Base-by-base conservation (phyloP, 2,329 filamentous ascomycete species). In the Colletotrichum echinochloae region DNA sequence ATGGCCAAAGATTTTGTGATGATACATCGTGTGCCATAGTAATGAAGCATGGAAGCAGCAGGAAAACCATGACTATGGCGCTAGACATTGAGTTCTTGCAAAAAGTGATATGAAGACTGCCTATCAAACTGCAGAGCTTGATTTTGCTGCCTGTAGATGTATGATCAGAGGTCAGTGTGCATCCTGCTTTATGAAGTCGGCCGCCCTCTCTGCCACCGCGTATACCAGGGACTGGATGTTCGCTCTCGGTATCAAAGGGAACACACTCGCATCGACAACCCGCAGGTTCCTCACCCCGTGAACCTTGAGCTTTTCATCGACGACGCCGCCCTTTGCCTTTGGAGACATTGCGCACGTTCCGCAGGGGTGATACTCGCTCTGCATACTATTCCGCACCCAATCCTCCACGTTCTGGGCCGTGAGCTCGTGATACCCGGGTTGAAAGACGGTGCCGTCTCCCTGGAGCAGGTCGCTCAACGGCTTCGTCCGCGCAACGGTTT, bases 161-260 rank as follows among this genome's bases (percentile, higher is more conserved):
- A 23, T 18, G 1, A 30, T 11, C 23, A 14, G 20, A 16, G 18
- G 2, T 54, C 48, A 62, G 3, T 11, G 12, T 26, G 37, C 44
- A 26, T 55, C 44, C 18, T 61, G 46, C 51, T 65, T 72, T 57
- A 72, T 70, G 16, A 72, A 59, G 12, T 66, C 62, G 7, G 70
- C 62, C 2, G 70, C 78, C 41, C 77, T 76, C 55, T 79, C 78
- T 0, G 80, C 81, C 16, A 82, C 78, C 4, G 79, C 80, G 57
- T 81, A 82, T 0, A 81, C 75, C 0, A 80, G 77, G 0, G 76
- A 75, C 51, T 78, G 77, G 1, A 79, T 75, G 54, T 81, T 79
- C 0, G 76, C 77, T 12, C 76, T 75, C 11, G 74, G 74, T 30
- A 77, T 76, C 0, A 79, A 37, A n/a, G 78, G 78, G 65, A 79